Evolutionary conservation across 2,329 filamentous ascomycete genomes (phyloP), one percentile per base, ranked within the genome.

Genomic region (Atkinsonella texensis): DNA sequence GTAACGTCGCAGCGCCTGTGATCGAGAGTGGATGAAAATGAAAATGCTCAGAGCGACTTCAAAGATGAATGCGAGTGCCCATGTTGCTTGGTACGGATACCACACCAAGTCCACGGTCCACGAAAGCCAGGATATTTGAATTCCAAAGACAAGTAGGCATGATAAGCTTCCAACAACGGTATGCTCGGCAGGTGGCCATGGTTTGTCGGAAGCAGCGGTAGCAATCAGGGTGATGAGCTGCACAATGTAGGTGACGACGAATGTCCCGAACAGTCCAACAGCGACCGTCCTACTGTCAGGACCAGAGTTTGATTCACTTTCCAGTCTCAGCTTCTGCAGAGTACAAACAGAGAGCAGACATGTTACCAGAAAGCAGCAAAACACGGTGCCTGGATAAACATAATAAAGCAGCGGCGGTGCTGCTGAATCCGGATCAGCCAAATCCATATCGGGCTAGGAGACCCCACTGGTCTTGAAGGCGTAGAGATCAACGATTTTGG

Each of bases 81-180:
- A 85, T 12, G 79, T 77, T 17, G 80, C 82, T 55, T 77, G 76
- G 55, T 80, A 81, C 0, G 83, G 80, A 57, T 83, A 80, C 73
- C 80, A 83, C 10, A 80, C 71, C 2, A 74, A 71, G 49, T 72
- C 69, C 32, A 70, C 62, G 17, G 70, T 68, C 49, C 79, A 75
- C 2, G 71, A 66, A 13, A 85, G 70, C 18, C 72, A 73, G 41
- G 76, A 71, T 53, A 81, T 68, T 57, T 84, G 72, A 13, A 83
- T 73, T 3, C 79, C 75, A 63, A 83, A 87, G n/a, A 80, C 71
- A 31, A 87, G 65, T 45, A 81, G 70, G 51, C 80, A 84, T 1
- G 81, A 77, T 28, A 86, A 66, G 39, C 77, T 68, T 50, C 80
- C 78, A 50, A 87, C 74, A 54, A 75, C 69, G 40, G 70, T 65